Base-by-base conservation (phyloP, 371 early-diverging fungal genomes). In the Basidiobolus meristosporus region DNA sequence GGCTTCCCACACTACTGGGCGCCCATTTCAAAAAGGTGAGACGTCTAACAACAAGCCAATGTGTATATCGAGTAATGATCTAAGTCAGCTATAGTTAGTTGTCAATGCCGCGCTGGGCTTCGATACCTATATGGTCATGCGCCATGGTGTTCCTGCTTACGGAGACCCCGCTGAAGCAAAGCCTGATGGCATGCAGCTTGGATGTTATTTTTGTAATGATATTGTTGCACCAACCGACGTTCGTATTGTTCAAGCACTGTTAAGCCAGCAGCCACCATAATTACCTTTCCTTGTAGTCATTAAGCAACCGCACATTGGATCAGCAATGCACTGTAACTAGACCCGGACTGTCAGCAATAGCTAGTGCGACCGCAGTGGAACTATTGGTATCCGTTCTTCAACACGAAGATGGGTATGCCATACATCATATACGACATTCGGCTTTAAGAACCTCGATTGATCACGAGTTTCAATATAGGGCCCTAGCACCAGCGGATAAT, bases 301-400 rank as follows among this genome's bases (percentile, higher is more conserved):
- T 92, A 6, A 72, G 72, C 7, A 88, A 91, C 53, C 68, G 95
- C 26, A 87, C 95, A 0, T 58, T 96, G 31, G 97, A 96, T 53
- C 92, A 96, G 47, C 90, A 91, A 62, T 96, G 97, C 54, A 96
- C 97, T 0, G 95, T 96, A 7, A 90, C 97, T 4, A 67, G 97
- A 2, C 95, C 97, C 1, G 97, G 95, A 3, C 53, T 96, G 15
- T 74, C 93, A 1, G 74, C 82, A 1, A 71, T 92, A 26, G 90
- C 95, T 0, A 68, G 73, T 26, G 90, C 85, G 0, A 52, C 68
- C 19, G 82, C 87, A 0, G 92, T 88, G 1, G 97, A 96, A 61
- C 62, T 96, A 42, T 58, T 93, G 56, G 78, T 85, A 2, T 81
- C 90, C 0, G 40, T 89, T 9, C 45, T 87, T 20, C 90, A 92